Evolutionary conservation across 2,329 filamentous ascomycete species (phyloP), one percentile per base, ranked within the genome.

Genomic region (Botrytis squamosa): DNA sequence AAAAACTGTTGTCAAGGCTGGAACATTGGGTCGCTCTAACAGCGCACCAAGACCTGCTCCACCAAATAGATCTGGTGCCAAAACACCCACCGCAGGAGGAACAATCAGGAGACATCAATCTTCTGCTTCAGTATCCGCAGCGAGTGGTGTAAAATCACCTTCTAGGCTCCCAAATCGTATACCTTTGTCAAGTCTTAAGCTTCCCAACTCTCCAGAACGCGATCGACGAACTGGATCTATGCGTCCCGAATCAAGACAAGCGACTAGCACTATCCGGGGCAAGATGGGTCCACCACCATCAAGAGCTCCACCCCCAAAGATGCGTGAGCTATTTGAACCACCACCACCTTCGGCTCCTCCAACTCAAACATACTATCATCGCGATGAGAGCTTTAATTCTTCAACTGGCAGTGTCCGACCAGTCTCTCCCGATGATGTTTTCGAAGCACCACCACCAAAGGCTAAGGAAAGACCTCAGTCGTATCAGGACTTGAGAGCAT

Each of bases 201-300:
- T 93, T 77, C 91, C 87, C 81, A 97, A 95, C 82, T 97, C 94
- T 14, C 93, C 94, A 9, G 94, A 97, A 79, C 91, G 94, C 81
- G 59, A 25, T 29, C 63, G 70, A 49, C 84, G 25, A 78, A 79
- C 72, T 52, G 70, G 67, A 60, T 55, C 63, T 38, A 29, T 42
- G 1, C 70, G 78, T 64, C 70, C 78, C 73, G 75, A 79, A 66
- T 76, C 78, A 42, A 79, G 75, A 70, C 76, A 78, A 36, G 78
- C 78, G 40, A 74, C 84, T 64, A 60, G 83, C 83, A 77, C 84
- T 65, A 75, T 83, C 60, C 80, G 82, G 36, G 78, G 78, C 55
- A 83, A 82, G 75, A 84, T 84, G 82, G 88, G 86, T 40, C 88
- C 88, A 70, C 88, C 88, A 68, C 82, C 85, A 63, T 82, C 86